Conservation (phyloP, 2,329 filamentous ascomycete genomes). For the Claviceps arundinis region DNA sequence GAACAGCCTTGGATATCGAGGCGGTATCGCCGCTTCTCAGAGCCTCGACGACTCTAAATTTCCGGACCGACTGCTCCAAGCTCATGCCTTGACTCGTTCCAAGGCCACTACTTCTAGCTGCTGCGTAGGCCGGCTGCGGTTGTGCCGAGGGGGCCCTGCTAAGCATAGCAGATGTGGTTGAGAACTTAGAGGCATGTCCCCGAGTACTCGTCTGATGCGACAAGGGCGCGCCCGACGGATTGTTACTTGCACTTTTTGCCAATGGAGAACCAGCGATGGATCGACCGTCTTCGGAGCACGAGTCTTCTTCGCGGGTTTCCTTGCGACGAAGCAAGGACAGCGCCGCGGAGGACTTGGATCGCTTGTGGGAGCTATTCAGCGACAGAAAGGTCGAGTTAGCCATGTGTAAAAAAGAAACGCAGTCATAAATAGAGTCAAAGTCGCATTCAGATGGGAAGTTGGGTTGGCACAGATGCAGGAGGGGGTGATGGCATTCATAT, state of each 20-base stretch:
- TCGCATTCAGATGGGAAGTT: no score
- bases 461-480: not conserved
- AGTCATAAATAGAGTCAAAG: not conserved
- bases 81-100: conserved; percentile 34
- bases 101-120: conserved; percentile 16
- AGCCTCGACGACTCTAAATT: conserved; percentile 89
- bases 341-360: conserved; percentile 38
- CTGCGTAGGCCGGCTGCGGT: conserved; percentile 8
- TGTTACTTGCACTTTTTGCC: conserved; percentile 18
- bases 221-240: conserved; percentile 21
- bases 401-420: not conserved
- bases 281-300: conserved; percentile 38
- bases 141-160: conserved; percentile 27
- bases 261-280: conserved; percentile 22
- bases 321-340: conserved; percentile 42
- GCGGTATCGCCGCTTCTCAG: conserved; percentile 81
- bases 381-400: not conserved
- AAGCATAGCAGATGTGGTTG: conserved; percentile 26
- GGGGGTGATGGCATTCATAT: not conserved
- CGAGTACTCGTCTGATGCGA: conserved; percentile 23
- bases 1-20: conserved; percentile 75
- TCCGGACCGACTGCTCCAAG: conserved; percentile 86
- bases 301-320: conserved; percentile 37
- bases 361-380: conserved; percentile 28
- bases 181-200: conserved; percentile 34